These are phyloP conservation scores for Trichoderma brevicompactum DNA, from an alignment of 2,329 filamentous ascomycete genomes.

Conservation along the genomic window DNA sequence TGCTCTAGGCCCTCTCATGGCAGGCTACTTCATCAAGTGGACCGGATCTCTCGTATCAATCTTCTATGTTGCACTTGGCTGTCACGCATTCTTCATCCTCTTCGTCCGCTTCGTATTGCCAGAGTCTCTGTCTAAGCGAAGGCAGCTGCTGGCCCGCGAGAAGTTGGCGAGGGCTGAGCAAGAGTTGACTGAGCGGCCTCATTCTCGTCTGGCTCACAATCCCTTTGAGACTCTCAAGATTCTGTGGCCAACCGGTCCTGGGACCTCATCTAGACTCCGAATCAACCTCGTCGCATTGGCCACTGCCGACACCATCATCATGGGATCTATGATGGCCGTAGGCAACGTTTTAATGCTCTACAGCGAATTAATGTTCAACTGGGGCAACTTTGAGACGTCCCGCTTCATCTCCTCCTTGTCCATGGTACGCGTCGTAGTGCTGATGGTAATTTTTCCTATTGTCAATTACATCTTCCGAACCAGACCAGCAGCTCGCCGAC, in stretches of 20 bases:
- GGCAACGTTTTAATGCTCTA: conserved; percentile 86
- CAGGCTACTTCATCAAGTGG: conserved; percentile 76
- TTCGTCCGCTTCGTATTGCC: conserved; percentile 75
- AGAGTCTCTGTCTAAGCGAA: conserved; percentile 78
- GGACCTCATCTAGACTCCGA: conserved; percentile 63
- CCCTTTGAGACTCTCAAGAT: conserved; percentile 78
- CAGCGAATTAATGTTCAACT: conserved; percentile 76
- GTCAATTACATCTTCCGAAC: conserved; percentile 76
- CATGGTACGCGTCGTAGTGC: conserved; percentile 71
- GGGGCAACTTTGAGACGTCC: conserved; percentile 80
- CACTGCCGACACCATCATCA: conserved; percentile 77
- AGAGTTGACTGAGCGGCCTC: conserved; percentile 36
- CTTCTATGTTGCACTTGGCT: conserved; percentile 79
- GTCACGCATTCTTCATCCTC: conserved; percentile 74
- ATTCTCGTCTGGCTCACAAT: conserved; percentile 57
- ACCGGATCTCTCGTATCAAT: conserved; percentile 77
- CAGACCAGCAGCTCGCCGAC: conserved; percentile 51
- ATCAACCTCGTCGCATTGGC: conserved; percentile 84
- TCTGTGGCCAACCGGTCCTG: conserved; percentile 72
- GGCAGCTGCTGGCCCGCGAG: conserved; percentile 71
- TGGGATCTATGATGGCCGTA: conserved; percentile 80
- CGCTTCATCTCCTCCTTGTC: conserved; percentile 82
- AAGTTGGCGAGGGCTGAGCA: conserved; percentile 59
- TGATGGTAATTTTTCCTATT: conserved; percentile 75
- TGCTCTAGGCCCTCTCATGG: conserved; percentile 80